These are phyloP conservation scores for Mycena alexandri DNA, from an alignment of 768 basidiomycete species.

Conservation along the genomic window DNA sequence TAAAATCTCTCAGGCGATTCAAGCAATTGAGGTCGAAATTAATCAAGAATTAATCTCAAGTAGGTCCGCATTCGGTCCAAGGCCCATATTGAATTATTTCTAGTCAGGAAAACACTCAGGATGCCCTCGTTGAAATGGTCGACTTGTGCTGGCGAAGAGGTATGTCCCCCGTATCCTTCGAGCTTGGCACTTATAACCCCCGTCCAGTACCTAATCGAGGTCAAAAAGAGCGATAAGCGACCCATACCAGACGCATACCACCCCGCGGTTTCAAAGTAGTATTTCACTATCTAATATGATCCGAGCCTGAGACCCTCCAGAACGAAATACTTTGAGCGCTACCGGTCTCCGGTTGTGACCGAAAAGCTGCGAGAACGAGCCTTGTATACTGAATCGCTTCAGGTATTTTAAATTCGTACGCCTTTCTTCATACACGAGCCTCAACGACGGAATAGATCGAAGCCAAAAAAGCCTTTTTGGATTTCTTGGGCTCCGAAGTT, in stretches of 20 bases:
- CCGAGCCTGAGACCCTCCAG: slow-evolving; percentile 50
- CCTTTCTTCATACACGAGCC: neutral
- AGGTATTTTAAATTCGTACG: slow-evolving; percentile 45
- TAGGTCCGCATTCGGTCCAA: slow-evolving; percentile 46
- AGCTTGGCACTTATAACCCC: slow-evolving; percentile 8
- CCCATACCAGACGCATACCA: slow-evolving; percentile 70
- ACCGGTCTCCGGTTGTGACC: slow-evolving; percentile 78
- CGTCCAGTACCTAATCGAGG: slow-evolving; percentile 81
- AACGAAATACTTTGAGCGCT: slow-evolving; percentile 80
- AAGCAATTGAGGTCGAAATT: slow-evolving; percentile 77
- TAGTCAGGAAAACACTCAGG: slow-evolving; percentile 80
- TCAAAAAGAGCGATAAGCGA: slow-evolving; percentile 70
- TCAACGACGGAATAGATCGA: slow-evolving; percentile 56
- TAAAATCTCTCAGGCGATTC: slow-evolving; percentile 64
- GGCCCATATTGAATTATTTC: slow-evolving; percentile 10
- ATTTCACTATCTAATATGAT: neutral
- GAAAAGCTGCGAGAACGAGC: slow-evolving; percentile 77
- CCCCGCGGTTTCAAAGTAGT: slow-evolving; percentile 70
- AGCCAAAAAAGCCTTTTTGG: slow-evolving; percentile 72
- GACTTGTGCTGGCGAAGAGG: slow-evolving; percentile 77
- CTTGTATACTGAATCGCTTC: slow-evolving; percentile 78
- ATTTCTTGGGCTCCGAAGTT: slow-evolving; percentile 77
- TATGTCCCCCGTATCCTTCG: slow-evolving; percentile 45
- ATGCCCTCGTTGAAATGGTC: slow-evolving; percentile 82
- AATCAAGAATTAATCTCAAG: slow-evolving; percentile 78